A percentile compares a stretch with the other conserved stretches of the same genome.
Evolutionary conservation across 305 asterid species (phyloP).

Genomic region (Fraxinus platypoda): DNA sequence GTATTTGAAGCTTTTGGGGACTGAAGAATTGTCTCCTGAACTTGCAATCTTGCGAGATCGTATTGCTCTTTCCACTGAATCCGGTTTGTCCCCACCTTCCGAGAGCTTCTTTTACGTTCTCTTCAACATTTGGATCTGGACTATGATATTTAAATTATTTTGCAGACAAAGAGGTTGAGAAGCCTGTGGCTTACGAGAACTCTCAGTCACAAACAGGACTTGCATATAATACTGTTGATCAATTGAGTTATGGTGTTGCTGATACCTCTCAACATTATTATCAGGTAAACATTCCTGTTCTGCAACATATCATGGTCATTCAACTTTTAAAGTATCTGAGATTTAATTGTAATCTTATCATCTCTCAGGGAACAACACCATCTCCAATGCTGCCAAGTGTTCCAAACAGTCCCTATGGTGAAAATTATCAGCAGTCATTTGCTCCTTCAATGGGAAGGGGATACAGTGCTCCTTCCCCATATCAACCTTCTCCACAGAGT

Average conservation of each 20-base stretch:
- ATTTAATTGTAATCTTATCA: not conserved
- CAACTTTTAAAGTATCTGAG: slow-evolving; percentile 13
- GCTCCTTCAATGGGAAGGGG: slow-evolving; percentile 42
- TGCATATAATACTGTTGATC: slow-evolving; percentile 47
- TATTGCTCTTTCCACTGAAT: slow-evolving; percentile 72
- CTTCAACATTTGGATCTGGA: not conserved
- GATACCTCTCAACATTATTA: slow-evolving; percentile 64
- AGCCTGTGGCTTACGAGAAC: slow-evolving; percentile 47
- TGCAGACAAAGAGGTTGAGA: slow-evolving; percentile 60
- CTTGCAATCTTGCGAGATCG: slow-evolving; percentile 82
- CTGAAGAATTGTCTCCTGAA: slow-evolving; percentile 88
- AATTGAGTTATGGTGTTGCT: slow-evolving; percentile 46
- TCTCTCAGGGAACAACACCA: slow-evolving; percentile 53
- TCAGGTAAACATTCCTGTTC: slow-evolving; percentile 45
- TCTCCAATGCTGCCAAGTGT: slow-evolving; percentile 45
- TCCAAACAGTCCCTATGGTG: slow-evolving; percentile 57
- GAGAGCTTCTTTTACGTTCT: not conserved
- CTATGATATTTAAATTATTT: not conserved
- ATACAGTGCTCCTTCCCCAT: slow-evolving; percentile 49
- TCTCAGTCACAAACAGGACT: slow-evolving; percentile 49
- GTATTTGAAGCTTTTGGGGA: slow-evolving; percentile 86
- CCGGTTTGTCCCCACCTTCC: slow-evolving; percentile 45
- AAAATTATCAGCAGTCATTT: slow-evolving; percentile 60
- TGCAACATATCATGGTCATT: not conserved
- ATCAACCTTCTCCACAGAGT: slow-evolving; percentile 56